A percentile compares a stretch with the other conserved stretches of the same genome.
Conservation (phyloP, 768 basidiomycete genomes). For the Agaricus subrufescens region DNA sequence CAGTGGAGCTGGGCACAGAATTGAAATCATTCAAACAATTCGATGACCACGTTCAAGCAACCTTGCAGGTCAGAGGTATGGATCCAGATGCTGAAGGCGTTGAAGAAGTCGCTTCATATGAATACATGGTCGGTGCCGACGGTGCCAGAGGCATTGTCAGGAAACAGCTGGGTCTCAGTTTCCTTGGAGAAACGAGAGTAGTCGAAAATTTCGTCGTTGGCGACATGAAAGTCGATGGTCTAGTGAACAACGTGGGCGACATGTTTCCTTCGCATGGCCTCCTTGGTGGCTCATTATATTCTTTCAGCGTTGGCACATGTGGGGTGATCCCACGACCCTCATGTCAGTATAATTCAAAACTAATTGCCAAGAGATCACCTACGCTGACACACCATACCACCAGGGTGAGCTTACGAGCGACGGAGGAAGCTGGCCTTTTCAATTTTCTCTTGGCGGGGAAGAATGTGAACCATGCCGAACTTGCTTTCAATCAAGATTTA, state of each 20-base stretch:
- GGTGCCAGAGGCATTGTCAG: constrained; percentile 39
- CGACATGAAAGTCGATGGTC: constrained; percentile 37
- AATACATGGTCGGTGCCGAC: constrained; percentile 40
- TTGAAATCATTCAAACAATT: constrained; percentile 38
- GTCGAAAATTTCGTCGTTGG: constrained; percentile 33
- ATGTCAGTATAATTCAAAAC: constrained; percentile 20
- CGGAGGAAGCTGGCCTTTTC: constrained; percentile 18
- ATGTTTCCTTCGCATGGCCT: neutral
- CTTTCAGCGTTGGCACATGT: constrained; percentile 41
- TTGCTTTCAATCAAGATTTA: constrained; percentile 8
- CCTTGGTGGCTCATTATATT: constrained; percentile 2
- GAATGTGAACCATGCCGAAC: constrained; percentile 15
- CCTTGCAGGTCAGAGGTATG: constrained; percentile 22
- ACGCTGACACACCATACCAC: neutral
- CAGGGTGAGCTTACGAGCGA: constrained; percentile 17
- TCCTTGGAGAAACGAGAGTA: constrained; percentile 33
- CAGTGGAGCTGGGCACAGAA: constrained; percentile 41
- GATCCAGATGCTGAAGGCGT: constrained; percentile 15
- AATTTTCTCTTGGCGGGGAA: constrained; percentile 19
- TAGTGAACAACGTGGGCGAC: constrained; percentile 30
- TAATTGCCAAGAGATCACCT: neutral
- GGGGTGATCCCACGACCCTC: constrained; percentile 32
- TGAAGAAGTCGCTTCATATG: constrained; percentile 24
- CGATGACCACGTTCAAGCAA: constrained; percentile 29
- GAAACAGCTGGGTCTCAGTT: constrained; percentile 33